Percentiles rank a stretch among this genome's conserved stretches.
These are phyloP conservation scores for Hagleromyces aurorensis DNA, from an alignment of 805 yeast genomes.

Conservation along the genomic window DNA sequence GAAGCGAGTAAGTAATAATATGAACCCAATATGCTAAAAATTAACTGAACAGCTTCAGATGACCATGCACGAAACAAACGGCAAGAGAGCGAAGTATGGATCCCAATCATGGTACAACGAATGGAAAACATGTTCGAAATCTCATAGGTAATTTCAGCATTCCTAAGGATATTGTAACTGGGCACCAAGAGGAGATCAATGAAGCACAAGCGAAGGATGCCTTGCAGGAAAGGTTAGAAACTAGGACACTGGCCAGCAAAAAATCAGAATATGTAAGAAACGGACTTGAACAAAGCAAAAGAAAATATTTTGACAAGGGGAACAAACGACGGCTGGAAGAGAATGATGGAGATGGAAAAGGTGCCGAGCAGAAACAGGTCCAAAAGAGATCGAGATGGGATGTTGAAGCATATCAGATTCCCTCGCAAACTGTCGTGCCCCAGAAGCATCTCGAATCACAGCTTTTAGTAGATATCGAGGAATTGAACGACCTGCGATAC, in stretches of 20 bases:
- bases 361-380: conserved; percentile 7
- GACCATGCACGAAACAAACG: no score
- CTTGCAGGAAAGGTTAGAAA: conserved; percentile 19
- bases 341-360: conserved; percentile 23
- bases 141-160: conserved; percentile 39
- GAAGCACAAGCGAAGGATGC: conserved; percentile 24
- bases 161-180: conserved; percentile 29
- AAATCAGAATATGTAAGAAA: conserved; percentile 44
- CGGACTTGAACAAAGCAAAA: conserved; percentile 28
- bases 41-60: no score
- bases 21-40: no score
- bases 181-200: conserved; percentile 22
- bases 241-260: conserved; percentile 28
- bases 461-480: conserved; percentile 51
- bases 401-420: conserved; percentile 41
- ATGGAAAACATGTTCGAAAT: no score
- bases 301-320: no score
- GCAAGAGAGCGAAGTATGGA: no score
- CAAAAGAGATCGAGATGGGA: conserved; percentile 30
- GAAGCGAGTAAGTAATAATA: no score
- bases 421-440: conserved; percentile 37
- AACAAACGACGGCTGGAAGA: conserved; percentile 32
- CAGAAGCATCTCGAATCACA: conserved; percentile 29
- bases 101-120: no score
- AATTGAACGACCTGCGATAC: conserved; percentile 54